A percentile compares a stretch with the other conserved stretches of the same genome.
Evolutionary conservation across 2,329 filamentous ascomycete genomes (phyloP).

Genomic region (Botrytis fabae): DNA sequence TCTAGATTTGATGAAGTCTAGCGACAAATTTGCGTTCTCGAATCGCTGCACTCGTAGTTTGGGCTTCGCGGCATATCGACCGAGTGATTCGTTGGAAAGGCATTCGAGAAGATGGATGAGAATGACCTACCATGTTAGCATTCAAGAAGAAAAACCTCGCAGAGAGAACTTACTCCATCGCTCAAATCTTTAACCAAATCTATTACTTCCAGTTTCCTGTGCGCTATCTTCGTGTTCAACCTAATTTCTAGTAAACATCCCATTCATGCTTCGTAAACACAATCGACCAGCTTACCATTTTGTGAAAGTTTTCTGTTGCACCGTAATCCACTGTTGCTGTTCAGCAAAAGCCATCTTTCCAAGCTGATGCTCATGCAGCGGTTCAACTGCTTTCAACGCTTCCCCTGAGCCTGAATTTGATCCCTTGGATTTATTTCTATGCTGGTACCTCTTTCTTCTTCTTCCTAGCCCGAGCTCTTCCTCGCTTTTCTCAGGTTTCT

Average conservation of each 20-base stretch:
- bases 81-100: slow-evolving; percentile 89
- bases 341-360: slow-evolving; percentile 63
- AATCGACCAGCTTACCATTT: slow-evolving; percentile 68
- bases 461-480: slow-evolving; percentile 15
- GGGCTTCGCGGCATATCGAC: slow-evolving; percentile 93
- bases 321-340: slow-evolving; percentile 69
- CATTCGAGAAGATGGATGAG: slow-evolving; percentile 97
- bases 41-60: slow-evolving; percentile 96
- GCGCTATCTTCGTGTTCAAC: slow-evolving; percentile 93
- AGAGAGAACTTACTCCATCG: slow-evolving; percentile 73
- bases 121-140: slow-evolving; percentile 62
- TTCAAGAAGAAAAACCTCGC: slow-evolving; percentile 25
- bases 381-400: slow-evolving; percentile 38
- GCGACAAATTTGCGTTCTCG: slow-evolving; percentile 94
- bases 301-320: slow-evolving; percentile 98
- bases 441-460: slow-evolving; percentile 21
- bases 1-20: slow-evolving; percentile 87
- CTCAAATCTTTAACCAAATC: slow-evolving; percentile 88
- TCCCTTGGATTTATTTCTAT: slow-evolving; percentile 21
- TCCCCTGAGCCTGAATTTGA: slow-evolving; percentile 26
- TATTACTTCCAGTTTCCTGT: slow-evolving; percentile 74
- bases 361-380: slow-evolving; percentile 39
- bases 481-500: background rate
- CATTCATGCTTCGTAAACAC: slow-evolving; percentile 15
- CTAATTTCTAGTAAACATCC: slow-evolving; percentile 46